Percentiles rank a stretch among this genome's conserved stretches.
phyloP scores from a whole-genome alignment of 2,329 filamentous ascomycete genomes.

The Fusarium sp. region DNA sequence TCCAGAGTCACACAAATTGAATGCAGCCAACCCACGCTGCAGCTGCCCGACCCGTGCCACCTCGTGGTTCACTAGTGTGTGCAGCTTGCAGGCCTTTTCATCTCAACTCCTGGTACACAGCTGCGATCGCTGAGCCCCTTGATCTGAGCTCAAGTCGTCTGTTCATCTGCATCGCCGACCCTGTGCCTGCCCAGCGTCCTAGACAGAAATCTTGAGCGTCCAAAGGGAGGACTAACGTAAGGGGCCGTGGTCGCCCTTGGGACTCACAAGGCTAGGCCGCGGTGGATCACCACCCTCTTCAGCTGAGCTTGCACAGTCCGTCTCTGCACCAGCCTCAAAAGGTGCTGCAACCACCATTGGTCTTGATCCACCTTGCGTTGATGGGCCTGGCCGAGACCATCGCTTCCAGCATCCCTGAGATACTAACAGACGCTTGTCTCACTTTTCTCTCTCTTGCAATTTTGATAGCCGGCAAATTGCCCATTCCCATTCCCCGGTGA shows the following conservation, averaged over 20 bases:
- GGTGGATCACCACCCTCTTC: slow-evolving; percentile 27
- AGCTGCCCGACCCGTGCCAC: slow-evolving; percentile 4
- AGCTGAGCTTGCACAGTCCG: slow-evolving; percentile 26
- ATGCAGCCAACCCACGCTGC: slow-evolving; percentile 4
- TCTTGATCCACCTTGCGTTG: slow-evolving; percentile 10
- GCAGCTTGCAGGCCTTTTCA: neutral
- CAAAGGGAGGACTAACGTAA: slow-evolving; percentile 16
- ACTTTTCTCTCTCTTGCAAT: neutral
- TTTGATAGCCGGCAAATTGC: neutral
- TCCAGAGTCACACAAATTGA: neutral
- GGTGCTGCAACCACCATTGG: neutral
- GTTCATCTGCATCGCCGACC: neutral
- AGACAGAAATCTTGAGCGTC: neutral
- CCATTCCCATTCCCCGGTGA: neutral
- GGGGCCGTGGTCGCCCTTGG: neutral
- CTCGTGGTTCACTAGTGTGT: neutral
- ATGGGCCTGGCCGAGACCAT: slow-evolving; percentile 19
- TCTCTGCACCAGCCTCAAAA: slow-evolving; percentile 14
- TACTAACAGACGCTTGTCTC: slow-evolving; percentile 9
- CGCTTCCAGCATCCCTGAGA: neutral
- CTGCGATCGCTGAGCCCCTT: slow-evolving; percentile 1
- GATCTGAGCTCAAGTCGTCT: neutral
- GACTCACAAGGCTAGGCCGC: slow-evolving; percentile 5
- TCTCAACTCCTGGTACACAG: neutral
- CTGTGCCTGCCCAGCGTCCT: neutral